Percentiles rank a stretch among this genome's conserved stretches.
Evolutionary conservation across 2,329 filamentous ascomycete genomes (phyloP).

Genomic region (Amauroascus verrucosus): DNA sequence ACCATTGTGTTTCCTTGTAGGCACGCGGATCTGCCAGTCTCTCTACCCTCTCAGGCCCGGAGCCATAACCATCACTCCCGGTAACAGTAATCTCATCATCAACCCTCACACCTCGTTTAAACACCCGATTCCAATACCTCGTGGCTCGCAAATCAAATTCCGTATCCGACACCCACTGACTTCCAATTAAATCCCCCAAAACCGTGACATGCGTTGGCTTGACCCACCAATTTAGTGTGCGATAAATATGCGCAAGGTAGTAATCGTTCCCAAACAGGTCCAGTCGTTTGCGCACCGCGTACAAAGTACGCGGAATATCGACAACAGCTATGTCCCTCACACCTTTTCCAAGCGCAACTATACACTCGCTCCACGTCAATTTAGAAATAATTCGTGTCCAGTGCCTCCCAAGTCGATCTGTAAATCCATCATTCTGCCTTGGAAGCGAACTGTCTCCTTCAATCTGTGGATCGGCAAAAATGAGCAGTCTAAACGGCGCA

Average conservation of each 20-base stretch:
- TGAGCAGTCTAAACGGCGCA: slow-evolving; percentile 76
- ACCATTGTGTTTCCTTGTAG: slow-evolving; percentile 52
- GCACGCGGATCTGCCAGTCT: slow-evolving; percentile 20
- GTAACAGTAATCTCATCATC: slow-evolving; percentile 35
- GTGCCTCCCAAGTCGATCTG: slow-evolving; percentile 33
- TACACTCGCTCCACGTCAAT: slow-evolving; percentile 8
- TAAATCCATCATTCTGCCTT: slow-evolving; percentile 36
- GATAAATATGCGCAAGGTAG: slow-evolving; percentile 88
- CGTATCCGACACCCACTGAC: slow-evolving; percentile 81
- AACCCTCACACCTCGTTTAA: slow-evolving; percentile 57
- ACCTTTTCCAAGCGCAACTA: slow-evolving; percentile 18
- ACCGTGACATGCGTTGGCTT: slow-evolving; percentile 78
- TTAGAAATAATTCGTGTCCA: slow-evolving; percentile 22
- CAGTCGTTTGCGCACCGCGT: slow-evolving; percentile 63
- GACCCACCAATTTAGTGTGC: slow-evolving; percentile 72
- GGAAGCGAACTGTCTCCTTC: slow-evolving; percentile 84
- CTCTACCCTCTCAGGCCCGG: slow-evolving; percentile 17
- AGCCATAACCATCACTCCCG: slow-evolving; percentile 33
- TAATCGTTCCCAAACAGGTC: slow-evolving; percentile 91
- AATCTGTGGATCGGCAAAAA: slow-evolving; percentile 83
- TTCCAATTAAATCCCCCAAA: slow-evolving; percentile 81
- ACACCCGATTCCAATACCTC: slow-evolving; percentile 73
- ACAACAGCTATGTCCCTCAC: slow-evolving; percentile 43
- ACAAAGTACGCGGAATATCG: slow-evolving; percentile 58
- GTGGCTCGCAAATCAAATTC: slow-evolving; percentile 67